Percentiles rank a stretch among this genome's conserved stretches.
phyloP scores from a whole-genome alignment of 805 yeast species.

The Wickerhamiella nectarea region DNA sequence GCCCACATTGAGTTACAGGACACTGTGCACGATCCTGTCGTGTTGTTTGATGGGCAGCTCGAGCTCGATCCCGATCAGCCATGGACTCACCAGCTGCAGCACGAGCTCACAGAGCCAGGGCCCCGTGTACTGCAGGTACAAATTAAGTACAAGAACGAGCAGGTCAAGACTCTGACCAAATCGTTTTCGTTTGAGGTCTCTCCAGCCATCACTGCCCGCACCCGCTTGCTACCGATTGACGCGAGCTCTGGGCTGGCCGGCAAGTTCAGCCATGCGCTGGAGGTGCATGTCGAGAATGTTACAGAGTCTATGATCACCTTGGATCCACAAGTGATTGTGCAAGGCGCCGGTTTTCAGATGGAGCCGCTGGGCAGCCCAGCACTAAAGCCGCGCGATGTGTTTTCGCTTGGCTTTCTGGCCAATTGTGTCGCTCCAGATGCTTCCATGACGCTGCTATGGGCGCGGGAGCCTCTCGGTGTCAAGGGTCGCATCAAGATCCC shows the following conservation, averaged over 20 bases:
- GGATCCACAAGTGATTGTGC: background rate
- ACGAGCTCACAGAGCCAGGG: conserved; percentile 22
- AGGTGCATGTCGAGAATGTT: conserved; percentile 27
- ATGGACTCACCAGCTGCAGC: conserved; percentile 9
- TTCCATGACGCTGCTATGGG: conserved; percentile 18
- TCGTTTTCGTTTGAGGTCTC: conserved; percentile 22
- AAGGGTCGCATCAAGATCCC: conserved; percentile 23
- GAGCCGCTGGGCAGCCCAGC: background rate
- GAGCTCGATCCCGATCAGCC: background rate
- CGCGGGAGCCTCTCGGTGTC: conserved; percentile 27
- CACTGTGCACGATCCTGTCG: background rate
- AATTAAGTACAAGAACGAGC: conserved; percentile 15
- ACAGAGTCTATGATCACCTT: conserved; percentile 19
- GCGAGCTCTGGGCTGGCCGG: conserved; percentile 9
- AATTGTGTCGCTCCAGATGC: background rate
- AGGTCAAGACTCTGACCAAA: conserved; percentile 17
- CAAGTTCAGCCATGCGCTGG: conserved; percentile 16
- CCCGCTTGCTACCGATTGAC: conserved; percentile 14
- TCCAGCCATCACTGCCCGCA: conserved; percentile 24
- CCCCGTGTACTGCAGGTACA: conserved; percentile 19
- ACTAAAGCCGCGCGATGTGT: conserved; percentile 23
- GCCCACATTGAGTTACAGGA: background rate
- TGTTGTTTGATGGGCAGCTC: background rate
- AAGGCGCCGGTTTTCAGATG: background rate
- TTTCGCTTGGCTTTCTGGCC: conserved; percentile 20